Conservation (phyloP, 2,329 filamentous ascomycete genomes). For the Colletotrichum sp. region DNA sequence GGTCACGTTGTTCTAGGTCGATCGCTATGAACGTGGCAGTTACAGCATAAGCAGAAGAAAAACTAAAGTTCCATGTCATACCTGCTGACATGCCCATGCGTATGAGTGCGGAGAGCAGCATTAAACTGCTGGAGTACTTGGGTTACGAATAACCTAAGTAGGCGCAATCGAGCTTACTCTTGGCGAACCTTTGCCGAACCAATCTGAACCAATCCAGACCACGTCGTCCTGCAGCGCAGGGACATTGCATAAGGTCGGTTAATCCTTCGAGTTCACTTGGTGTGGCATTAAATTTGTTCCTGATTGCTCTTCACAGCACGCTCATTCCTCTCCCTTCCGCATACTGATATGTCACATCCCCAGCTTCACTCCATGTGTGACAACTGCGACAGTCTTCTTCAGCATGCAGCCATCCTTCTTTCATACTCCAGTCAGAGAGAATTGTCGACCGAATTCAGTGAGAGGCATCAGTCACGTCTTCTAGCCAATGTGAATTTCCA, state of each 20-base stretch:
- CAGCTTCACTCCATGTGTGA: background rate
- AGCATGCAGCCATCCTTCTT: background rate
- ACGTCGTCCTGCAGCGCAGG: background rate
- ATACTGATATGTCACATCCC: background rate
- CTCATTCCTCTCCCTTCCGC: background rate
- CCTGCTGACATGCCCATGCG: background rate
- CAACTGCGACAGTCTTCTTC: background rate
- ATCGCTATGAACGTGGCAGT: background rate
- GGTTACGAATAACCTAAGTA: background rate
- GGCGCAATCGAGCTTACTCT: background rate
- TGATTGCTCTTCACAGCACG: background rate
- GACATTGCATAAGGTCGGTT: background rate
- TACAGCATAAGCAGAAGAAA: background rate
- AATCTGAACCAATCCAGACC: rapidly evolving
- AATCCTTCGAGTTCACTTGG: background rate
- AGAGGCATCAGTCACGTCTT: background rate
- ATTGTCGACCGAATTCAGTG: background rate
- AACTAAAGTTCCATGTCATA: background rate
- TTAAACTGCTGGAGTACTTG: background rate
- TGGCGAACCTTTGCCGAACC: background rate
- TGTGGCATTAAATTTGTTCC: background rate
- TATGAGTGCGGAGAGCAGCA: background rate
- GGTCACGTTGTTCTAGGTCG: background rate
- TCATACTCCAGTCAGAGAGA: background rate
- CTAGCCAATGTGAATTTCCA: background rate